Conservation (phyloP, 2,329 filamentous ascomycete species). For the Aspergillus phoenicis region DNA sequence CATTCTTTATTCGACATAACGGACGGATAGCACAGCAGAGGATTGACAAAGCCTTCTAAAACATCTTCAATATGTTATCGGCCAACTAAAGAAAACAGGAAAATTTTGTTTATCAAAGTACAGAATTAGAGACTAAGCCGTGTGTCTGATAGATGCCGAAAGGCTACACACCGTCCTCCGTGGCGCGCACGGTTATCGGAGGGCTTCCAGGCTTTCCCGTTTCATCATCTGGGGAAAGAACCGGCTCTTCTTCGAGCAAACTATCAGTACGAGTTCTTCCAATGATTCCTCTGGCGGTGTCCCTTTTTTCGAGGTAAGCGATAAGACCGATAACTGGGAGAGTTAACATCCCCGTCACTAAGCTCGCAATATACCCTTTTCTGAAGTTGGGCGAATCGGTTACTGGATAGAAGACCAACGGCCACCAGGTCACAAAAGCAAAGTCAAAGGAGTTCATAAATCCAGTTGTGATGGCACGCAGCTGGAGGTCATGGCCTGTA, state of each 20-base stretch:
- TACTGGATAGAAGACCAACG: conserved; percentile 45
- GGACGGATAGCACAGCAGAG: too few species aligned
- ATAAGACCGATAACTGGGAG: conserved; percentile 43
- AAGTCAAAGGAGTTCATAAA: conserved; percentile 52
- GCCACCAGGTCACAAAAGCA: conserved; percentile 48
- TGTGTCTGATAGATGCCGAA: too few species aligned
- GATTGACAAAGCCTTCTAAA: too few species aligned
- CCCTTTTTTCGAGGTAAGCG: conserved; percentile 34
- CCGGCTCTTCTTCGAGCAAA: neutral
- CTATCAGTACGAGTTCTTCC: neutral
- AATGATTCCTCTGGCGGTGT: conserved; percentile 9
- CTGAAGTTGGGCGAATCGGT: conserved; percentile 45
- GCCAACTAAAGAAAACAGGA: too few species aligned
- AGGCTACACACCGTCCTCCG: neutral
- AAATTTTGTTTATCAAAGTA: too few species aligned
- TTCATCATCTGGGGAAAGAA: neutral
- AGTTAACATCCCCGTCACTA: conserved; percentile 42
- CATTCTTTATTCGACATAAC: too few species aligned
- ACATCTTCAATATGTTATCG: too few species aligned
- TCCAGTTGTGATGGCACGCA: conserved; percentile 49
- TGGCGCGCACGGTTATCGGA: neutral
- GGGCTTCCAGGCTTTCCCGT: neutral
- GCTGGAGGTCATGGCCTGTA: conserved; percentile 40
- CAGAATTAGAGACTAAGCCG: too few species aligned
- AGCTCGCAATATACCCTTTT: conserved; percentile 46